Evolutionary conservation across 1,139 yeast species (phyloP), one percentile per base, ranked within the genome.

Genomic region (Zygosaccharomyces sapae): DNA sequence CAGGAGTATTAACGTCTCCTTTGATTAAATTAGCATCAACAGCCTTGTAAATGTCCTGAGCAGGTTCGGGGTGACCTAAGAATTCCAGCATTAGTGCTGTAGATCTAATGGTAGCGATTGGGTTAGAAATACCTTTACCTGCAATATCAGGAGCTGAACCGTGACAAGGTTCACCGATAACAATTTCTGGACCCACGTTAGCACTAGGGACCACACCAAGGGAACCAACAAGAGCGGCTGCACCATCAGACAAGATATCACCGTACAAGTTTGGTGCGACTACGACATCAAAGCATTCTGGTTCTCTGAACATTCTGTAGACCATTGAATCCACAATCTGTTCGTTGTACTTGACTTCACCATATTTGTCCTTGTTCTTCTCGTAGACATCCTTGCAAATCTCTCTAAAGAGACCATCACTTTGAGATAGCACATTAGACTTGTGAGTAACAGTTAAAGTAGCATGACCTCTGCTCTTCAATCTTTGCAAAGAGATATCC

Each of bases 261-360:
- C 98, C 98, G 70, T 92, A 92, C 68, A 92, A 77, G 77, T 92
- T 92, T 62, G 98, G 98, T 52, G 97, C 98, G 46, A 92, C 98
- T 36, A 92, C 94, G 50, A 92, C 98, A 65, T 92, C 98, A 63
- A 92, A 92, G 67, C 86, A 82, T 66, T 89, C 90, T 45, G 98
- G 98, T 70, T 92, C 97, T 71, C 97, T 83, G 81, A 92, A 92
- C 90, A 92, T 81, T 69, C 96, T 81, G 80, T 92, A 92, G 50
- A 92, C 98, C 98, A 92, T 92, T 20, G 97, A 89, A 74, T 92
- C 98, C 44, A 92, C 97, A 66, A 92, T 90, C 75, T 92, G 98
- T 73, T 92, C 98, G 67, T 86, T 86, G 70, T 88, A 77, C 39
- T 73, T 76, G 49, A 89, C 74, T 34, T 77, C 66, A 24, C 74